These are phyloP conservation scores for Amanita rubescens DNA, from an alignment of 768 basidiomycete genomes.

Conservation along the genomic window DNA sequence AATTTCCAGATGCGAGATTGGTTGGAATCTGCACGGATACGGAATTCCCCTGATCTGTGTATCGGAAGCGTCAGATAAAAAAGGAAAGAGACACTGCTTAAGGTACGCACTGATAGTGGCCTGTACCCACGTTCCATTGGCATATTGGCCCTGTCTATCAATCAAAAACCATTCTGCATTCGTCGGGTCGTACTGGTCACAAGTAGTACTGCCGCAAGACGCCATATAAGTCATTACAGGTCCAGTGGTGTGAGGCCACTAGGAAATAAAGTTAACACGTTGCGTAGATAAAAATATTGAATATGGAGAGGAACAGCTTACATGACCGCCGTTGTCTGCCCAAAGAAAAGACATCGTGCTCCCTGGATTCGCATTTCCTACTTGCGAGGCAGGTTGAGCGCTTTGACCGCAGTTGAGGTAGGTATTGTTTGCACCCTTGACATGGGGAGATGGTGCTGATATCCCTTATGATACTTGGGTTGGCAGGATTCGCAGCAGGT, in stretches of 20 bases:
- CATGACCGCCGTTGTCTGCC: conserved; percentile 30
- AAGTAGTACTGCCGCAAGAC: conserved; percentile 33
- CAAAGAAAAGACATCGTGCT: conserved; percentile 37
- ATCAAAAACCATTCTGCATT: conserved; percentile 52
- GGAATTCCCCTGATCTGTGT: conserved; percentile 31
- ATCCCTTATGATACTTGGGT: conserved; percentile 33
- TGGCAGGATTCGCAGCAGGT: conserved; percentile 19
- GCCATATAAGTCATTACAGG: conserved; percentile 32
- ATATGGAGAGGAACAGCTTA: conserved; percentile 8
- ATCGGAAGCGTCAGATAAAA: not conserved
- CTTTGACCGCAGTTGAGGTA: conserved; percentile 41
- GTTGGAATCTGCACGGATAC: conserved; percentile 38
- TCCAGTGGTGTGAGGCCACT: conserved; percentile 21
- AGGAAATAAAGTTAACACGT: not conserved
- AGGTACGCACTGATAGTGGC: not conserved
- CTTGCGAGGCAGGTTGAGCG: conserved; percentile 35
- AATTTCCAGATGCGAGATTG: conserved; percentile 58
- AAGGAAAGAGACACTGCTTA: not conserved
- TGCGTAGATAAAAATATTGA: conserved; percentile 2
- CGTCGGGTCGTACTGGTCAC: conserved; percentile 35
- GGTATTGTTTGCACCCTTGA: conserved; percentile 34
- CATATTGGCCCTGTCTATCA: conserved; percentile 26
- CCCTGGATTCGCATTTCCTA: conserved; percentile 40
- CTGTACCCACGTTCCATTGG: conserved; percentile 15
- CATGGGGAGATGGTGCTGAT: conserved; percentile 28